Percentiles rank a stretch among this genome's conserved stretches.
phyloP scores from a whole-genome alignment of 148 eudicot species.

The Pharnaceum exiguum region DNA sequence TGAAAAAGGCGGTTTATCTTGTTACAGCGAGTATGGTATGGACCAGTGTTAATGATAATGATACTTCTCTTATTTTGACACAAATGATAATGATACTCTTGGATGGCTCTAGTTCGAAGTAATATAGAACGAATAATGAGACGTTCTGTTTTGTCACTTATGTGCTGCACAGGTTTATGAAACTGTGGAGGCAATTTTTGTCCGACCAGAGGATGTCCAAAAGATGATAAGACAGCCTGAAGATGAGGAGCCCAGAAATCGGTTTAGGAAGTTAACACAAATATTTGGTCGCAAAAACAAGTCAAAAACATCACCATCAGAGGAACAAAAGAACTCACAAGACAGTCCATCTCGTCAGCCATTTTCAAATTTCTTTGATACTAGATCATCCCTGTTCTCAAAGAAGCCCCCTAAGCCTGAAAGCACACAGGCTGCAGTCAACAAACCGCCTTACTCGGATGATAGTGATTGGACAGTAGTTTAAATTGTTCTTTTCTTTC shows the following conservation, averaged over 20 bases:
- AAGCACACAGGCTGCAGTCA: slow-evolving; percentile 20
- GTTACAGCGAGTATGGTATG: too few relatives aligned
- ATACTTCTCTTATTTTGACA: too few relatives aligned
- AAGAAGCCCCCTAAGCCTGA: slow-evolving; percentile 81
- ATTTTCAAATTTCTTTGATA: slow-evolving; percentile 33
- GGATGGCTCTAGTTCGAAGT: too few relatives aligned
- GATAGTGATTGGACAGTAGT: slow-evolving; percentile 53
- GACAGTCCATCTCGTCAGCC: slow-evolving; percentile 41
- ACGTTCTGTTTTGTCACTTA: neutral
- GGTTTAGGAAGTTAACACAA: slow-evolving; percentile 57
- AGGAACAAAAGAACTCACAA: slow-evolving; percentile 36
- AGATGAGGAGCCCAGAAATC: slow-evolving; percentile 59
- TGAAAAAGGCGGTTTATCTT: too few relatives aligned
- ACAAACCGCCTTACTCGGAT: slow-evolving; percentile 33
- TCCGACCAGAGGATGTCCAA: slow-evolving; percentile 54
- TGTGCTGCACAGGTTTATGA: slow-evolving; percentile 64
- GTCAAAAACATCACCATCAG: slow-evolving; percentile 26
- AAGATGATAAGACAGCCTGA: slow-evolving; percentile 54
- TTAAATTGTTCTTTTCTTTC: slow-evolving; percentile 5
- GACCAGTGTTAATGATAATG: too few relatives aligned
- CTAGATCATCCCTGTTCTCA: slow-evolving; percentile 48
- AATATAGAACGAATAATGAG: neutral
- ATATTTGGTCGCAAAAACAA: slow-evolving; percentile 60
- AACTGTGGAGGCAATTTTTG: slow-evolving; percentile 66
- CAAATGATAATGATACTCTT: too few relatives aligned